A percentile compares a stretch with the other conserved stretches of the same genome.
phyloP scores from a whole-genome alignment of 306 rosid genomes.

The Quercus variabilis region DNA sequence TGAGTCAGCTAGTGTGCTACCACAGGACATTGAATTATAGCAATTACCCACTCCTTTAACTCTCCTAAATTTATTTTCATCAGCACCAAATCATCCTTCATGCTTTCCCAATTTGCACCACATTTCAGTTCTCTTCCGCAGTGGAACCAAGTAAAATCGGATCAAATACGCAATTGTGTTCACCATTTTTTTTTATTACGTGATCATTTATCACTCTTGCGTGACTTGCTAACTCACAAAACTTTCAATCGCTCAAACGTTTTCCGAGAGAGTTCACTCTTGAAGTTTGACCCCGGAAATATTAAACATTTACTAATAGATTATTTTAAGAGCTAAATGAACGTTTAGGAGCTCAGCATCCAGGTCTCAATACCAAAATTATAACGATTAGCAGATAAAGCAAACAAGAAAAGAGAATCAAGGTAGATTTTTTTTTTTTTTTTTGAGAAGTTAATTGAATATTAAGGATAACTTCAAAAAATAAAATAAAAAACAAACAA shows the following conservation, averaged over 20 bases:
- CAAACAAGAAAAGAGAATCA: neutral
- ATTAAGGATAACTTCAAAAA: neutral
- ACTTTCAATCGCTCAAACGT: neutral
- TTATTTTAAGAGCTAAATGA: neutral
- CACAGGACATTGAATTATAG: conserved; percentile 3
- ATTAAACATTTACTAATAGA: neutral
- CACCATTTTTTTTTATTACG: neutral
- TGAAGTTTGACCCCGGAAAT: neutral
- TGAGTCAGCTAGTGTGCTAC: neutral
- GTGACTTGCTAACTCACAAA: neutral
- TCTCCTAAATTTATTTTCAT: neutral
- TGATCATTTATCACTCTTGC: neutral
- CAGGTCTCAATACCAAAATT: conserved; percentile 1
- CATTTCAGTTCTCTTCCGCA: neutral
- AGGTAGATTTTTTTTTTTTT: neutral
- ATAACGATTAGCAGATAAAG: neutral
- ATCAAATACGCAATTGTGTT: neutral
- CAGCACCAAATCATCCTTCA: neutral
- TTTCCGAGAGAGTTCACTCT: neutral
- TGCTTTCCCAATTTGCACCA: conserved; percentile 1
- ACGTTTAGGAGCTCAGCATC: neutral
- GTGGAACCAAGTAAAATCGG: neutral
- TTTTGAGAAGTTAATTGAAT: neutral
- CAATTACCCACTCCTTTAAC: neutral
- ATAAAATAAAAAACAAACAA: too few relatives aligned